These are phyloP conservation scores for Tylopilus balloui DNA, from an alignment of 768 basidiomycete species.

Conservation along the genomic window DNA sequence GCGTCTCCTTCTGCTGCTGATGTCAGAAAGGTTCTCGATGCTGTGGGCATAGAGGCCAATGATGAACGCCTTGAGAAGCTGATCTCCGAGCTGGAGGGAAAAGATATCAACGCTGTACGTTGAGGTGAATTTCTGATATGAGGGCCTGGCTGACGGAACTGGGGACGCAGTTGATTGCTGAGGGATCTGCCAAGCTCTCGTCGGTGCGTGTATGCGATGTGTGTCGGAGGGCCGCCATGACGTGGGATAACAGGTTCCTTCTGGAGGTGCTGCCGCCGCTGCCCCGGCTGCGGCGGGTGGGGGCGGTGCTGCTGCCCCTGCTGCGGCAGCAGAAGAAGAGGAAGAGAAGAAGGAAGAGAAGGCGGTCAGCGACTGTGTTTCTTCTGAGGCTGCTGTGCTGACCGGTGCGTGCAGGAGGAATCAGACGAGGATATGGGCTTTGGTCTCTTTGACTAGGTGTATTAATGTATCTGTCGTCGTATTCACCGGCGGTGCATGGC, in stretches of 20 bases:
- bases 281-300: slow-evolving; percentile 46
- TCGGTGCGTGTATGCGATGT: slow-evolving; percentile 56
- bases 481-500: slow-evolving; percentile 19
- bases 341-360: slow-evolving; percentile 90
- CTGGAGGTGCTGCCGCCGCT: slow-evolving; percentile 73
- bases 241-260: slow-evolving; percentile 62
- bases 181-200: slow-evolving; percentile 89
- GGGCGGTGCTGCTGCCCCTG: slow-evolving; percentile 41
- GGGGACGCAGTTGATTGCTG: slow-evolving; percentile 70
- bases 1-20: slow-evolving; percentile 79
- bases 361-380: slow-evolving; percentile 39
- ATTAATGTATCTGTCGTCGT: slow-evolving; percentile 1
- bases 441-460: slow-evolving; percentile 87
- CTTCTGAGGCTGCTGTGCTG: not conserved
- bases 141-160: not conserved
- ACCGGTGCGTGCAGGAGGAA: slow-evolving; percentile 57
- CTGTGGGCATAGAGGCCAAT: slow-evolving; percentile 88
- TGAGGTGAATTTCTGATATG: not conserved
- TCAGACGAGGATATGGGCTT: slow-evolving; percentile 99
- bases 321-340: slow-evolving; percentile 69
- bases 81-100: slow-evolving; percentile 86
- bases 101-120: slow-evolving; percentile 77
- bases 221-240: slow-evolving; percentile 5
- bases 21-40: slow-evolving; percentile 79
- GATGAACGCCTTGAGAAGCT: slow-evolving; percentile 75